Evolutionary conservation across 306 rosid species (phyloP), one percentile per base, ranked within the genome.

Genomic region (Dalbergia cultrata): DNA sequence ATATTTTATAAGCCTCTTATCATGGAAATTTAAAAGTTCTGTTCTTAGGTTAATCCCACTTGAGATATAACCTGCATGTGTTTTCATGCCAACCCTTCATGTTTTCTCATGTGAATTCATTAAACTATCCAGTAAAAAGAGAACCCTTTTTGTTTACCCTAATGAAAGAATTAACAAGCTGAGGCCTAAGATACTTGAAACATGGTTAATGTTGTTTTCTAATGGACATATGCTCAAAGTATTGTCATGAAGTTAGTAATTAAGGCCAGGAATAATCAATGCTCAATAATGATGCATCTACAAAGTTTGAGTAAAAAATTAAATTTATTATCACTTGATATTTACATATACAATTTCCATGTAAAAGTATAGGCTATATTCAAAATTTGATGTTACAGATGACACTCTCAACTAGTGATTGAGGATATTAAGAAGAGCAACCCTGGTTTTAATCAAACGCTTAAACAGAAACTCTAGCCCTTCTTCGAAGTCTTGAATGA

Each of bases 341-440:
- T 10, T 31, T 21, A 67, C 57, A 67, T 56, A 11, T 14, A 14
- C 31, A 26, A 39, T 22, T 56, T 39, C 19, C 10, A 49, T 47
- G 33, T 35, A 12, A 4, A 39, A 45, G 34, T 62, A 41, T 31
- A 9, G 31, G 3, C 31, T 21, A 45, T 18, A 12, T 59, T 45
- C 62, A 31, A 59, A 79, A 26, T 4, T 75, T 60, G 34, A 19
- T 49, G 37, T 22, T 64, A 37, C 9, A n/a, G 0, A 58, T 18
- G 16, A 13, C 4, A 26, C 3, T 26, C 26, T 78, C 4, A 52
- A 37, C 82, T 82, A 82, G 78, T 52, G 68, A 44, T 63, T 82
- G 37, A 82, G 77, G 14, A 74, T 67, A 67, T 83, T 83, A 8
- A 79, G 83, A 49, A 83, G 72, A 35, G 87, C 45, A 67, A 83